These are phyloP conservation scores for Chalciporus pseudorubinellus DNA, from an alignment of 768 basidiomycete genomes.

Conservation along the genomic window DNA sequence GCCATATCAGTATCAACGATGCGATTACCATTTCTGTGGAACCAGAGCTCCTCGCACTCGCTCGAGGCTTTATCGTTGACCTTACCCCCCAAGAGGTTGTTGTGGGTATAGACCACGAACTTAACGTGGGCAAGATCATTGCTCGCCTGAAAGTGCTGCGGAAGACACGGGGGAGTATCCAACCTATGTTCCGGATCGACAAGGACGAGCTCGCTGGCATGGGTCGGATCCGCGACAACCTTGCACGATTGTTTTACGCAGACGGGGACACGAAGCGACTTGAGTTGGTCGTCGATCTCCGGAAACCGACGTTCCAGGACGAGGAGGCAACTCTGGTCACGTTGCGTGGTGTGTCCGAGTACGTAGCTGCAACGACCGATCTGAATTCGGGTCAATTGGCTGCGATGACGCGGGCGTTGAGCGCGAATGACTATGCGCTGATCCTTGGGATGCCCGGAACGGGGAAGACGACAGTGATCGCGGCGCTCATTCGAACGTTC, in stretches of 20 bases:
- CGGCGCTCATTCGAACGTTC: slow-evolving; percentile 77
- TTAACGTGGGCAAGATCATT: slow-evolving; percentile 51
- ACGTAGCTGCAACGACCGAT: slow-evolving; percentile 31
- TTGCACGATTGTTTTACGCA: slow-evolving; percentile 83
- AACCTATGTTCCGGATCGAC: slow-evolving; percentile 76
- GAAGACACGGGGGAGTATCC: slow-evolving; percentile 8
- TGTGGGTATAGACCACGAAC: slow-evolving; percentile 79
- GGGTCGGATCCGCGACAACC: slow-evolving; percentile 85
- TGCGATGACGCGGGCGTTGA: slow-evolving; percentile 72
- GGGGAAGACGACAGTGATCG: slow-evolving; percentile 95
- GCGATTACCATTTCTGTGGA: slow-evolving; percentile 86
- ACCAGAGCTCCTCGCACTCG: slow-evolving; percentile 79
- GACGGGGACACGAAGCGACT: slow-evolving; percentile 68
- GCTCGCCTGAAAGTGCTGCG: slow-evolving; percentile 34
- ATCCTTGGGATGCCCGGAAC: slow-evolving; percentile 98
- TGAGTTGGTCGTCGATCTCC: slow-evolving; percentile 79
- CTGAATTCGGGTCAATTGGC: slow-evolving; percentile 71
- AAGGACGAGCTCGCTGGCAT: slow-evolving; percentile 92
- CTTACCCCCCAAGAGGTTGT: slow-evolving; percentile 62
- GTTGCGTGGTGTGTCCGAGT: slow-evolving; percentile 28
- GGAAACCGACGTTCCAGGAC: slow-evolving; percentile 59
- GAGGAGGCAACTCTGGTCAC: slow-evolving; percentile 14
- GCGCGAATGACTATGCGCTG: slow-evolving; percentile 85
- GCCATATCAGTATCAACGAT: slow-evolving; percentile 77
- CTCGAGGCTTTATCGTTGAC: slow-evolving; percentile 78